A percentile compares a stretch with the other conserved stretches of the same genome.
Evolutionary conservation across 2,329 filamentous ascomycete genomes (phyloP).

Genomic region (Aspergillus phoenicis): DNA sequence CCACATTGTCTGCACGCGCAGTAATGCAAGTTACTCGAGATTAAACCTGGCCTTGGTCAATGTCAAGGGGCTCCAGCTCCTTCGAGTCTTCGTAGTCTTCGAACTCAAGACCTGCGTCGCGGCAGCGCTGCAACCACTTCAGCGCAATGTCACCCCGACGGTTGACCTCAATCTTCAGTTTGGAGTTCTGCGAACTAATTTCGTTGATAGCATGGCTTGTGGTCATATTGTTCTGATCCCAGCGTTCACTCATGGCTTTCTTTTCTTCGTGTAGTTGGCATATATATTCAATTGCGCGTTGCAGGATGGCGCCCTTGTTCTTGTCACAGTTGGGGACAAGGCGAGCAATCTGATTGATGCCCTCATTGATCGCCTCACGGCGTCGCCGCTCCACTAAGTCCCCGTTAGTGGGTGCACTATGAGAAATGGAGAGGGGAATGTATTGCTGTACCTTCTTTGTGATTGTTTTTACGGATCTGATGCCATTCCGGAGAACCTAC

Average conservation of each 20-base stretch:
- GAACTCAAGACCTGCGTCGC: constrained; percentile 51
- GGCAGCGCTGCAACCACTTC: constrained; percentile 52
- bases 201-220: constrained; percentile 65
- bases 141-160: constrained; percentile 72
- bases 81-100: constrained; percentile 52
- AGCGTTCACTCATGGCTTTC: constrained; percentile 45
- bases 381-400: constrained; percentile 84
- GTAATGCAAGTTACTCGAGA: not conserved
- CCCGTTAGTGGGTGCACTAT: constrained; percentile 27
- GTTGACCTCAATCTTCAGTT: constrained; percentile 90
- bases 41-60: constrained; percentile 34
- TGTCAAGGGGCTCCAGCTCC: constrained; percentile 41
- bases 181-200: constrained; percentile 90
- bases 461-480: constrained; percentile 93
- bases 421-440: not conserved
- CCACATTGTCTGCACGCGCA: not conserved
- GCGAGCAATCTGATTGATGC: constrained; percentile 96
- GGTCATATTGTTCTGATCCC: constrained; percentile 48
- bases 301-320: constrained; percentile 96
- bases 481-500: constrained; percentile 99
- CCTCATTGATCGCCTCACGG: constrained; percentile 97
- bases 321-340: constrained; percentile 98
- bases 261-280: constrained; percentile 67
- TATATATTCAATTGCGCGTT: constrained; percentile 92
- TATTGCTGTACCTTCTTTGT: constrained; percentile 81